Evolutionary conservation across 2,329 filamentous ascomycete species (phyloP), one percentile per base, ranked within the genome.

Genomic region (Penicillium sp.): DNA sequence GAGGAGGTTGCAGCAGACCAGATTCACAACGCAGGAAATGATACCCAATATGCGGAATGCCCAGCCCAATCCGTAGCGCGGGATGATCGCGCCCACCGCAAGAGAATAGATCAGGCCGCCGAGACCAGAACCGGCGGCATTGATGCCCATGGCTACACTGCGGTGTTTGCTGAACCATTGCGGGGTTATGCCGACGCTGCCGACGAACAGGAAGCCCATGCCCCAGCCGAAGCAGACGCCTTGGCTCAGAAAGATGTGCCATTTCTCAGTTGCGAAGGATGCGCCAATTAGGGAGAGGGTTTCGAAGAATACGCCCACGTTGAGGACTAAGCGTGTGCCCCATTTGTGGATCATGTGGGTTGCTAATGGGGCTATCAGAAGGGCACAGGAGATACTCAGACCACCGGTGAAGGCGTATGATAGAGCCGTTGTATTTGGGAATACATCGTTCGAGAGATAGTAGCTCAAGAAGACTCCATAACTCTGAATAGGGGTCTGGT

Each of bases 161-260:
- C 82, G 71, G 13, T 73, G 73, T 3, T 75, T 77, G 5, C 73
- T 75, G 57, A 86, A 86, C 81, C 82, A 86, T 53, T 84, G 82
- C 3, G 82, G 76, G 0, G 77, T 70, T 38, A 84, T 79, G 1
- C 70, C 68, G 34, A 83, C 78, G 18, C 71, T 75, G 7, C 76
- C 80, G 3, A 81, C 79, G 57, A 82, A 83, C 1, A 82, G 67
- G 53, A 83, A 83, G 0, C 81, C 81, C 77, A 84, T 81, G 0
- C 81, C 81, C 61, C 76, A 75, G 13, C 81, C 81, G 58, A 84
- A 83, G 56, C 80, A 82, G 9, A 83, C 68, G 2, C 81, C 81
- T 56, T 84, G 81, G 34, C 72, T 75, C 1, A 84, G 72, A 53
- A 82, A 81, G 8, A 84, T 70, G 22, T 84, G 80, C 79, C 80